Evolutionary conservation across 495 filamentous ascomycete species (phyloP).

Genomic region (Echria macrotheca): DNA sequence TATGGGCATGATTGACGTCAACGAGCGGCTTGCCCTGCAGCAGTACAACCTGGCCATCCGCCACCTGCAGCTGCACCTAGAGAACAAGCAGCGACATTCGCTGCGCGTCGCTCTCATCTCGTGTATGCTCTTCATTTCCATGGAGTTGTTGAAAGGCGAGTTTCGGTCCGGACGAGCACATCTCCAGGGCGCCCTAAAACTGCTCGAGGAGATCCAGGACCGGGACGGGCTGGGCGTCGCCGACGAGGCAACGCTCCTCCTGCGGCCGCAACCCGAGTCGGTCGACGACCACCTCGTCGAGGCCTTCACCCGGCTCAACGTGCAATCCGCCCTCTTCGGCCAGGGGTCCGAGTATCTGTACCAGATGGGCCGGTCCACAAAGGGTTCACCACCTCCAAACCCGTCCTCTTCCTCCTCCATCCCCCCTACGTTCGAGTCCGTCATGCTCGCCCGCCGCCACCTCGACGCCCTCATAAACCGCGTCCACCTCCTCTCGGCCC

Average conservation of each 20-base stretch:
- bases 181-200: slow-evolving; percentile 38
- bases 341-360: slow-evolving; percentile 9
- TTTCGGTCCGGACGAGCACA: slow-evolving; percentile 38
- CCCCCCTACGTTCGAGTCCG: slow-evolving; percentile 22
- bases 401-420: neutral
- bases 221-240: too few relatives aligned
- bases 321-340: slow-evolving; percentile 31
- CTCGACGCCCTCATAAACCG: slow-evolving; percentile 29
- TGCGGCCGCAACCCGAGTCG: slow-evolving; percentile 12
- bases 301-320: slow-evolving; percentile 32
- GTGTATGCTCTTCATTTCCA: slow-evolving; percentile 52
- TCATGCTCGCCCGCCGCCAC: slow-evolving; percentile 21
- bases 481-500: slow-evolving; percentile 25
- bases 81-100: slow-evolving; percentile 17
- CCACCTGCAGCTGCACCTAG: slow-evolving; percentile 30
- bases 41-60: slow-evolving; percentile 44
- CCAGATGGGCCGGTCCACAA: neutral
- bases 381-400: neutral
- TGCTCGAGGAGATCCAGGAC: slow-evolving; percentile 25
- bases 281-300: slow-evolving; percentile 37
- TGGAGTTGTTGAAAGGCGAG: slow-evolving; percentile 50
- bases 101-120: slow-evolving; percentile 45
- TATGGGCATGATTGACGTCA: slow-evolving; percentile 1
- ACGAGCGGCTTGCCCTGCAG: slow-evolving; percentile 32
- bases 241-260: neutral